Evolutionary conservation across 75 land plant species (phyloP).

Genomic region (Gnetum montanum): DNA sequence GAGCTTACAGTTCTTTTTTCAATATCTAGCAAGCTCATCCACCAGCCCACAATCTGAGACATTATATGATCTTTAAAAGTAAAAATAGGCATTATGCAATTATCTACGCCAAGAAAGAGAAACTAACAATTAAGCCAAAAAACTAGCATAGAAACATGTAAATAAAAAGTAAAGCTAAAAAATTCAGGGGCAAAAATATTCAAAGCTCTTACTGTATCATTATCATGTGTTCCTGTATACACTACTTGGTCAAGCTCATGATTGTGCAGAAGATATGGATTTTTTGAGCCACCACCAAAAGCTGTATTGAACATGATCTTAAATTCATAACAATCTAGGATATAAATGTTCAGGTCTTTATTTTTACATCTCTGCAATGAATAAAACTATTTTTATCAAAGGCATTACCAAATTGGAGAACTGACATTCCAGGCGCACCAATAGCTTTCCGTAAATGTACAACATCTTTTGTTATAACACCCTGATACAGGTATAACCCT

Average conservation of each 20-base stretch:
- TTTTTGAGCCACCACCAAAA: conserved; percentile 63
- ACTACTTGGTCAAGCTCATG: conserved; percentile 89
- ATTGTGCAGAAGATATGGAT: conserved; percentile 90
- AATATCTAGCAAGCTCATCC: conserved; percentile 40
- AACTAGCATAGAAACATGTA: too few species aligned
- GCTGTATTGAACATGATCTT: conserved; percentile 33
- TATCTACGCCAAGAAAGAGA: too few species aligned
- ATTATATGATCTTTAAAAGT: background rate
- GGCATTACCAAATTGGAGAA: conserved; percentile 85
- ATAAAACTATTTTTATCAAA: too few species aligned
- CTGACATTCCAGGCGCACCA: conserved; percentile 96
- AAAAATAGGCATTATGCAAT: too few species aligned
- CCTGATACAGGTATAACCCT: conserved; percentile 48
- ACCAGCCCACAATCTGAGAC: conserved; percentile 73
- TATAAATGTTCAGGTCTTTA: too few species aligned
- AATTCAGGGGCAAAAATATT: too few species aligned
- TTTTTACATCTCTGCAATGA: too few species aligned
- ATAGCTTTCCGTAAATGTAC: conserved; percentile 67
- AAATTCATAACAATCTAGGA: too few species aligned
- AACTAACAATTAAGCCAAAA: background rate
- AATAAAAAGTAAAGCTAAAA: too few species aligned
- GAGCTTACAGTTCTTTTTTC: conserved; percentile 53
- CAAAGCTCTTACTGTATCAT: conserved; percentile 68
- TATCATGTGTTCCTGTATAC: conserved; percentile 96
- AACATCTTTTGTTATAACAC: conserved; percentile 91